These are phyloP conservation scores for Pyrenophora graminea DNA, from an alignment of 2,329 filamentous ascomycete genomes.

Conservation along the genomic window DNA sequence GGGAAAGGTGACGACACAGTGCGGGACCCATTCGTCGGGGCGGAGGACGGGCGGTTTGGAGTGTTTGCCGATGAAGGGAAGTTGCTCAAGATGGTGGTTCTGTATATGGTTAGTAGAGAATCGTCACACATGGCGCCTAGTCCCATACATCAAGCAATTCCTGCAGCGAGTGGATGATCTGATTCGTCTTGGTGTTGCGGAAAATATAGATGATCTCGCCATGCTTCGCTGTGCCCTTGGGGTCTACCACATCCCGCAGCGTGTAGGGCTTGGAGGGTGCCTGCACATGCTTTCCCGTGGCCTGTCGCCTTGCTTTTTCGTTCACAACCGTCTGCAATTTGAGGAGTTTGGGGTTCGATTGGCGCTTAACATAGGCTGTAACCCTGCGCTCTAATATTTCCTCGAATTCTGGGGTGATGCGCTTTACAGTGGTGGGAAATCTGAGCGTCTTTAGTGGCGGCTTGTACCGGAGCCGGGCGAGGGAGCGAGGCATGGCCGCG, in stretches of 20 bases:
- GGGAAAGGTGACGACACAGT: constrained; percentile 62
- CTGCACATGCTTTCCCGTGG: constrained; percentile 20
- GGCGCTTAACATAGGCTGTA: constrained; percentile 27
- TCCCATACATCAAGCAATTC: constrained; percentile 59
- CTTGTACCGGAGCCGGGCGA: constrained; percentile 33
- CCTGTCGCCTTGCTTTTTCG: constrained; percentile 26
- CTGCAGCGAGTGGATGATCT: constrained; percentile 66
- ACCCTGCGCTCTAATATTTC: constrained; percentile 10
- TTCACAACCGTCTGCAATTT: constrained; percentile 32
- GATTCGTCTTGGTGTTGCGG: constrained; percentile 64
- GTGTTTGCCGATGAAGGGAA: constrained; percentile 67
- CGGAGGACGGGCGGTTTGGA: constrained; percentile 62
- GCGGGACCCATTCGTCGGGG: constrained; percentile 66
- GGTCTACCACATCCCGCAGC: constrained; percentile 48
- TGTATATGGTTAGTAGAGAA: constrained; percentile 8
- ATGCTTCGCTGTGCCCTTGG: constrained; percentile 41
- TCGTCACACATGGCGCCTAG: not conserved
- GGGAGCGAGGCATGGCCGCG: constrained; percentile 37
- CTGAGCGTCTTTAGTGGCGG: constrained; percentile 23
- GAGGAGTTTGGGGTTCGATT: constrained; percentile 32
- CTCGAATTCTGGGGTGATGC: constrained; percentile 4
- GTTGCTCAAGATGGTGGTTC: constrained; percentile 61
- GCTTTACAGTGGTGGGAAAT: constrained; percentile 15
- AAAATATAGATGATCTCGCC: constrained; percentile 67
- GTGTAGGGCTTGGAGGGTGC: constrained; percentile 36